These are phyloP conservation scores for Heterobasidion occidentale DNA, from an alignment of 1,284 basidiomycete genomes.

Conservation along the genomic window DNA sequence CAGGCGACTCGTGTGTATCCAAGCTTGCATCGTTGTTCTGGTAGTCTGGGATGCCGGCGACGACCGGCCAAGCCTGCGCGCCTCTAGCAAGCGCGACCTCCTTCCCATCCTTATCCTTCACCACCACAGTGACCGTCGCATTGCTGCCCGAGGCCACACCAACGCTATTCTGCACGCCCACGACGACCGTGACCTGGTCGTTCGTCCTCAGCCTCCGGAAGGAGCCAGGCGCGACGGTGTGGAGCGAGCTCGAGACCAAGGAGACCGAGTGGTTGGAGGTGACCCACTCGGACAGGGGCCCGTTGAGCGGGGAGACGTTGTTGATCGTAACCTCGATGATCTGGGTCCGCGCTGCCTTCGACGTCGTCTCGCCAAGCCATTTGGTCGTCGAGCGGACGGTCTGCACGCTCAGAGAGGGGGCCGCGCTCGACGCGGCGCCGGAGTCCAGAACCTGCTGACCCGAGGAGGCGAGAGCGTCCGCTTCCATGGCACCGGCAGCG, in stretches of 20 bases:
- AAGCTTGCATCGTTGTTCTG: conserved; percentile 28
- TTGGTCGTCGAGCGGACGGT: conserved; percentile 19
- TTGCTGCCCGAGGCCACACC: conserved; percentile 7
- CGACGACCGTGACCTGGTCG: conserved; percentile 19
- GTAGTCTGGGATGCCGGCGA: conserved; percentile 31
- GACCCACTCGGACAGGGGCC: conserved; percentile 12
- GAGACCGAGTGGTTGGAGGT: conserved; percentile 10
- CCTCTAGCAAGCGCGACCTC: conserved; percentile 24
- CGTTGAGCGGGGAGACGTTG: conserved; percentile 15
- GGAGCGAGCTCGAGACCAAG: conserved; percentile 11
- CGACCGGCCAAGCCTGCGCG: conserved; percentile 22
- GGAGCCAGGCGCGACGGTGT: conserved; percentile 16
- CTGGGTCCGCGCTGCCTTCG: conserved; percentile 11
- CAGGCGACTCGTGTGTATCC: conserved; percentile 39
- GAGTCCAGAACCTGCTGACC: not conserved
- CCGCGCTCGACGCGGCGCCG: not conserved
- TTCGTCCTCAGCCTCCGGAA: conserved; percentile 18
- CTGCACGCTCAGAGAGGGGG: conserved; percentile 13
- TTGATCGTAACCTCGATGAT: conserved; percentile 18
- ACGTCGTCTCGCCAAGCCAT: conserved; percentile 7
- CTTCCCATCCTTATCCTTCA: conserved; percentile 22
- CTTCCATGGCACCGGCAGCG: not conserved
- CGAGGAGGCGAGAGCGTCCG: not conserved
- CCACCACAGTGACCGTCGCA: conserved; percentile 23
- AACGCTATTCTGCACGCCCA: conserved; percentile 15